Evolutionary conservation across 805 yeast genomes (phyloP).

Genomic region (Kuraishia capsulata): DNA sequence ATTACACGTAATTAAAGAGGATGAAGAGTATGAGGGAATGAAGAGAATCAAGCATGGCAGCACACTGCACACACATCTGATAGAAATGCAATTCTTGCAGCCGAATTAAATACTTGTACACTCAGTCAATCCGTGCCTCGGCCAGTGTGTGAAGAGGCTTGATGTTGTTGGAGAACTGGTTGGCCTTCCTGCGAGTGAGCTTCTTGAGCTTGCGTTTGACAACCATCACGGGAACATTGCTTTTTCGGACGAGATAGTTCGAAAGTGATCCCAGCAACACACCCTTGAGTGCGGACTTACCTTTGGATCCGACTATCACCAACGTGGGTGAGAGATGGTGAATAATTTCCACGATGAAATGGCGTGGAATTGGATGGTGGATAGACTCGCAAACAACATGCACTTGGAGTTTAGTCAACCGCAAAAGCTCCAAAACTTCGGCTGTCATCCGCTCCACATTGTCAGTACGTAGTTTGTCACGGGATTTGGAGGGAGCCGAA

Average conservation of each 20-base stretch:
- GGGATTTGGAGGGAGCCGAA: conserved; percentile 4
- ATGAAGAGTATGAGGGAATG: no score
- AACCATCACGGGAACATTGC: conserved; percentile 74
- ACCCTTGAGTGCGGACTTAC: conserved; percentile 63
- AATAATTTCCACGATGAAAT: conserved; percentile 58
- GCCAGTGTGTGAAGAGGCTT: conserved; percentile 35
- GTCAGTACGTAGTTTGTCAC: conserved; percentile 29
- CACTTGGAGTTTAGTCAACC: conserved; percentile 60
- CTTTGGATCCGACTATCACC: conserved; percentile 70
- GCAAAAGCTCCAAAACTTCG: conserved; percentile 33
- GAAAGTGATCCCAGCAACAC: conserved; percentile 67
- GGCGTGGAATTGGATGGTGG: conserved; percentile 70
- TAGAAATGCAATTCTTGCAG: no score
- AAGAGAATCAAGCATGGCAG: no score
- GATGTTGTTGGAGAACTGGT: conserved; percentile 47
- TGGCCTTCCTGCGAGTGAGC: conserved; percentile 37
- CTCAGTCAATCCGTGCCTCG: conserved; percentile 29
- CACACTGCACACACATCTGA: no score
- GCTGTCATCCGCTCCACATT: conserved; percentile 35
- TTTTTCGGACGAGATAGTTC: conserved; percentile 62
- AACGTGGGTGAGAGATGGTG: conserved; percentile 66
- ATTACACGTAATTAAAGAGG: no score
- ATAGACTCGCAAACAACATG: conserved; percentile 67
- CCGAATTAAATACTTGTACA: not conserved
- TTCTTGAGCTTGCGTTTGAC: conserved; percentile 66